Evolutionary conservation across 495 filamentous ascomycete genomes (phyloP), one percentile per base, ranked within the genome.

Genomic region (Venustampulla echinocandica): DNA sequence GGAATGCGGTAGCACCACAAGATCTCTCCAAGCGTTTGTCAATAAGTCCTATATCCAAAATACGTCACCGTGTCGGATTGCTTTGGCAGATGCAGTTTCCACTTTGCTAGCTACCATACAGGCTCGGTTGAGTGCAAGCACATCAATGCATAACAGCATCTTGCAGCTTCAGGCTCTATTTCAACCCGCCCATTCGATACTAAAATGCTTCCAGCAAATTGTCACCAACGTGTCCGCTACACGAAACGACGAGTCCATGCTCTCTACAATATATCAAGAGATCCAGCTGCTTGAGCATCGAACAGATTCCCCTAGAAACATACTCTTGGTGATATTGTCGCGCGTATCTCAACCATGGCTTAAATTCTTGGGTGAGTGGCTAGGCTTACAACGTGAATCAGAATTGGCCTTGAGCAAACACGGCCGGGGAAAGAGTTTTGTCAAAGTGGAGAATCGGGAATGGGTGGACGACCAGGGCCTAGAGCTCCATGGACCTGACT

Each of bases 151-250:
- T 10, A 58, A 54, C 22, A 84, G 76, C 36, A 53, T 85, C 13
- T 66, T 97, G 1, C 83, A 90, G 56, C 68, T 94, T 3, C 80
- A 85, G 35, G 60, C 61, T 0, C 54, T 87, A 13, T 84, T 92
- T 43, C 62, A 68, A 18, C 77, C 76, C 18, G 78, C 81, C 11
- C 68, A 76, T 4, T 66, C 79, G 6, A 64, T 94, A 25, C 63
- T 94, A 15, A 62, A 65, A 1, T 76, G 74, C 42, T 70, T 95
- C 41, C 65, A 71, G 24, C 57, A 69, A 2, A 75, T 90, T 27
- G 73, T 84, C 23, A 58, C 62, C 1, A 71, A 71, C 27, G 62
- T 80, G 1, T 69, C 76, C 14, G 64, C 61, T 37, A 66, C 71
- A 3, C 65, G 55, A 11, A 76, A 74, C 11, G 85, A 95, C 43